phyloP scores from a whole-genome alignment of 495 filamentous ascomycete species.

The Polyplosphaeria fusca region DNA sequence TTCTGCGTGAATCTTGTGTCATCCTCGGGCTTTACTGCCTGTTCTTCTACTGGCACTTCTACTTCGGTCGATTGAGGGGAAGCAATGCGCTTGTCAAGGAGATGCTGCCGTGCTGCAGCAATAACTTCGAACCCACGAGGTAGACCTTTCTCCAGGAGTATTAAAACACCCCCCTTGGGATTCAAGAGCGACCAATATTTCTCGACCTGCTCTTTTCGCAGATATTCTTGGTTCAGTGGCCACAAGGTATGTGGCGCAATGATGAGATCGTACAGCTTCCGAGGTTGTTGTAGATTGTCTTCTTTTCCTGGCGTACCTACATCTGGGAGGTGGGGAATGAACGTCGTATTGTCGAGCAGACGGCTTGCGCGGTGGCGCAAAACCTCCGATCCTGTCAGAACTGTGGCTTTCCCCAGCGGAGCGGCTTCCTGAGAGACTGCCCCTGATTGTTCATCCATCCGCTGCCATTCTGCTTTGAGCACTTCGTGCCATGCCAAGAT shows the following conservation, averaged over 20 bases:
- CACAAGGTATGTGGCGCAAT: conserved; percentile 82
- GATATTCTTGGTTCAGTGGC: conserved; percentile 64
- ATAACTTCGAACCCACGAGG: conserved; percentile 90
- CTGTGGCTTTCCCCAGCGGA: conserved; percentile 59
- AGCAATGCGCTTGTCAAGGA: conserved; percentile 72
- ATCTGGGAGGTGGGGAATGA: conserved; percentile 90
- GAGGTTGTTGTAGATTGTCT: conserved; percentile 46
- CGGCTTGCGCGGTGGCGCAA: conserved; percentile 72
- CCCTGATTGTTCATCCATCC: conserved; percentile 51
- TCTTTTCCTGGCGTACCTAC: conserved; percentile 35
- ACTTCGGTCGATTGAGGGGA: conserved; percentile 55
- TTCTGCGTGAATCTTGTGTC: conserved; percentile 46
- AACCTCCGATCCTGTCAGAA: conserved; percentile 58
- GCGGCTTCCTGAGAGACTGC: conserved; percentile 22
- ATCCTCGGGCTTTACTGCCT: conserved; percentile 40
- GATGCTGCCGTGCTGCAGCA: conserved; percentile 71
- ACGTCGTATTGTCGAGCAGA: conserved; percentile 83
- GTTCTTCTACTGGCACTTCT: conserved; percentile 21
- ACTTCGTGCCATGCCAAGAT: conserved; percentile 82
- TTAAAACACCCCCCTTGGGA: conserved; percentile 78
- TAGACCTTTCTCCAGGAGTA: conserved; percentile 87
- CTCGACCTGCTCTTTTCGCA: conserved; percentile 71
- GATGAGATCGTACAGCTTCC: conserved; percentile 85
- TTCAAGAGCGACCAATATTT: conserved; percentile 86
- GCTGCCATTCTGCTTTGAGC: conserved; percentile 73